Conservation (phyloP, 306 rosid genomes). For the Quercus ilex region DNA sequence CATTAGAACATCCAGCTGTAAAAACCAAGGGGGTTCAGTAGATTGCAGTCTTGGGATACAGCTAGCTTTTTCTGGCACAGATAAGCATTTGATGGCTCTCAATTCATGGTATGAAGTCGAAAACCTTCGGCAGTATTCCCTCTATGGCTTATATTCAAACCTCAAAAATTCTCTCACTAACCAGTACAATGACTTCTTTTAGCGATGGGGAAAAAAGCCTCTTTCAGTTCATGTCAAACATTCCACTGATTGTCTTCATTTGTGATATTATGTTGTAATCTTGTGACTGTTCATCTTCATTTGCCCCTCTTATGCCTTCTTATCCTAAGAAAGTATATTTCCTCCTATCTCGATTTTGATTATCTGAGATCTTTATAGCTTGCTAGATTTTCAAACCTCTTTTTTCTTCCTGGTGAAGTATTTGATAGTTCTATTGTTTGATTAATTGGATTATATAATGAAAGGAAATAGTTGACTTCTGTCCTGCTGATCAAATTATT, state of each 20-base stretch:
- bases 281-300: background rate
- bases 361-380: background rate
- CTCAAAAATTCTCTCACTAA: constrained; percentile 59
- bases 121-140: constrained; percentile 64
- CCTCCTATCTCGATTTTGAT: background rate
- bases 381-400: background rate
- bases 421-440: background rate
- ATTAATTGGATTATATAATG: too few species aligned
- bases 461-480: background rate
- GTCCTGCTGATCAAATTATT: background rate
- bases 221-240: background rate
- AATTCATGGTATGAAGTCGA: constrained; percentile 77
- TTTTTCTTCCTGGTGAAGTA: background rate
- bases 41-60: constrained; percentile 76
- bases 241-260: constrained; percentile 4
- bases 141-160: constrained; percentile 60
- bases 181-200: constrained; percentile 57
- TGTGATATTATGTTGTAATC: constrained; percentile 10
- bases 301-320: background rate
- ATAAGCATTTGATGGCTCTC: constrained; percentile 60
- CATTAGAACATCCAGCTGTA: constrained; percentile 50
- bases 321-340: background rate
- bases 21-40: constrained; percentile 56
- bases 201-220: background rate
- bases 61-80: constrained; percentile 65